Conservation (phyloP, 2,329 filamentous ascomycete genomes). For the Akanthomyces dipterigenus region DNA sequence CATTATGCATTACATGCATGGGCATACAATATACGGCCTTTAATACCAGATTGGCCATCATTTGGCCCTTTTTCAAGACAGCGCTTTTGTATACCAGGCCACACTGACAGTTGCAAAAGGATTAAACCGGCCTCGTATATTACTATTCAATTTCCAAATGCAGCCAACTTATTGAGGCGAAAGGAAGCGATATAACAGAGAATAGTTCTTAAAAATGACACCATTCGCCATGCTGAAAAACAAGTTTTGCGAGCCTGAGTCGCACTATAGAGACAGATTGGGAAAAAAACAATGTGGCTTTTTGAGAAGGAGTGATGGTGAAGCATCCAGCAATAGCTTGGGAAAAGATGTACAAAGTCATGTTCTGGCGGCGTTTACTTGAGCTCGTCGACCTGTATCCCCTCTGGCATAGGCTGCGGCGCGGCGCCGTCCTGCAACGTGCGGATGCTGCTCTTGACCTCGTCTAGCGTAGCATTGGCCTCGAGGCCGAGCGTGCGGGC, state of each 20-base stretch:
- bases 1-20: slow-evolving; percentile 12
- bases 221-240: slow-evolving; percentile 11
- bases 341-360: background rate
- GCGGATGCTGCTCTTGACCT: slow-evolving; percentile 28
- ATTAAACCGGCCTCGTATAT: background rate
- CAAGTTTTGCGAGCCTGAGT: background rate
- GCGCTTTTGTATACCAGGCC: background rate
- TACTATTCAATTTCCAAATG: background rate
- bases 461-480: slow-evolving; percentile 28
- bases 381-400: slow-evolving; percentile 1
- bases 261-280: background rate
- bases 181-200: background rate
- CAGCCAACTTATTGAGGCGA: background rate
- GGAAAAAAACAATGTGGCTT: too few relatives aligned
- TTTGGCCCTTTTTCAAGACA: background rate
- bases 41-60: background rate
- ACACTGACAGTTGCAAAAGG: background rate
- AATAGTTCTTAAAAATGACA: background rate
- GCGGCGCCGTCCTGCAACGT: slow-evolving; percentile 19
- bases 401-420: background rate
- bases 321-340: background rate
- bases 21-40: slow-evolving; percentile 4
- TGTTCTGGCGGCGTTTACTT: background rate
- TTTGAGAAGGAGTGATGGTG: background rate
- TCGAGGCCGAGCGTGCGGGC: slow-evolving; percentile 28